Base-by-base conservation (phyloP, 345 rosid genomes). In the Melaleuca quinquenervia region DNA sequence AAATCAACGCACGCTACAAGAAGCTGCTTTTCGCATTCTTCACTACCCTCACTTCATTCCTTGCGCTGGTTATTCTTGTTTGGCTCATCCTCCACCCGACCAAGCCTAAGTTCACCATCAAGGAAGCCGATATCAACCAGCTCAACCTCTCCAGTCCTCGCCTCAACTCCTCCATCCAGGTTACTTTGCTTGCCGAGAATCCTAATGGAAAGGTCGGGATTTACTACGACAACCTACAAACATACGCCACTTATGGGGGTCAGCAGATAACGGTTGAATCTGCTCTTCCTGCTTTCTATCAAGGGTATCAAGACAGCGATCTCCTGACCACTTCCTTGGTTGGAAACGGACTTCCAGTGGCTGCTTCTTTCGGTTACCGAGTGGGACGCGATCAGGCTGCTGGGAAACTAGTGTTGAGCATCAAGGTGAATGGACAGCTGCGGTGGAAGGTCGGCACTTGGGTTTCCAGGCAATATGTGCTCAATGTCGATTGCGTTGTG, bases 361-460 rank as follows among this genome's bases (percentile, higher is more conserved):
- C 93, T 75, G 88, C 94, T 12, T 95, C 97, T 1, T 91, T 95
- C 18, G 91, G 91, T 13, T 95, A 91, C 70, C 93, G 93, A 87
- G 94, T 94, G 27, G 90, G 86, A 29, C 94, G 93, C 32, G 98
- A 95, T 85, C 92, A 91, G 89, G 86, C 82, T 1, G 88, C 86
- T 0, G 99, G 99, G 50, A 95, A 88, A 82, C 82, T 95, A 14
- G 88, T 88, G 51, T 80, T 95, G 22, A 93, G 84, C 83, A 36
- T 95, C 64, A 96, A 92, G 92, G 88, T 91, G 84, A 91, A 91
- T 26, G 99, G 98, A 26, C 90, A 91, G 90, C 88, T 95, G 26
- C 85, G 97, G 70, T 96, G 99, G 98, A 95, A 94, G 87, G 93
- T 95, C 5, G 97, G 99, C 44, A 92, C 94, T 70, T 95, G 98